phyloP scores from a whole-genome alignment of 805 yeast genomes.

The Saturnispora mendoncae region DNA sequence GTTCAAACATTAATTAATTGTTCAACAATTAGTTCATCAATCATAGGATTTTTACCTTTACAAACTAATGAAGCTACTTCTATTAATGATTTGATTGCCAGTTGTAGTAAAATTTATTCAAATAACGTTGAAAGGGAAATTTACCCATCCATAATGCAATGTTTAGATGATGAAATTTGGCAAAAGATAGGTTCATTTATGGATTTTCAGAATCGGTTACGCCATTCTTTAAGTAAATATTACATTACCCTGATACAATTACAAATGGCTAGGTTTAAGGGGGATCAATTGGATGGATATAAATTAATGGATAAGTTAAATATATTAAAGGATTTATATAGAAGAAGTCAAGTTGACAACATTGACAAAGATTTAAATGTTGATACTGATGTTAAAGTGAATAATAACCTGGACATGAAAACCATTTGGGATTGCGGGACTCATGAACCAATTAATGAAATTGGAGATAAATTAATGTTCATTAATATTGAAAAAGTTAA shows the following conservation, averaged over 20 bases:
- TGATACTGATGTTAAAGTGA: constrained; percentile 27
- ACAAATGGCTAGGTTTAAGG: constrained; percentile 28
- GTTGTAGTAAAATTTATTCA: constrained; percentile 39
- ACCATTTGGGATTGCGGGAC: constrained; percentile 46
- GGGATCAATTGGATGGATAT: constrained; percentile 15
- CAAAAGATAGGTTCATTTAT: constrained; percentile 62
- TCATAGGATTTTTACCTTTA: too few species aligned
- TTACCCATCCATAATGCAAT: constrained; percentile 38
- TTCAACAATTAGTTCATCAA: constrained; percentile 2
- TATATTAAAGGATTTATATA: constrained; percentile 14
- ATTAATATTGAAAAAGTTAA: constrained; percentile 25
- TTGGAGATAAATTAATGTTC: constrained; percentile 19
- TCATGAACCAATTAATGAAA: constrained; percentile 22
- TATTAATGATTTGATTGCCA: constrained; percentile 28
- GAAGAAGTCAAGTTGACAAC: background rate
- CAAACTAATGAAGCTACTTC: background rate
- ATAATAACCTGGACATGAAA: constrained; percentile 54
- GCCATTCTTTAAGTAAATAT: constrained; percentile 41
- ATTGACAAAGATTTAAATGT: background rate
- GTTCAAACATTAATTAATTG: constrained; percentile 43
- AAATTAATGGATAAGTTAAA: constrained; percentile 4
- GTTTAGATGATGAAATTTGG: constrained; percentile 51
- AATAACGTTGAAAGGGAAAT: constrained; percentile 45
- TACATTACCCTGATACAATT: constrained; percentile 29
- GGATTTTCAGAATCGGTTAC: constrained; percentile 46